Percentiles rank a stretch among this genome's conserved stretches.
These are phyloP conservation scores for Umbellularia californica DNA, from an alignment of 164 flowering plant genomes.

Conservation along the genomic window DNA sequence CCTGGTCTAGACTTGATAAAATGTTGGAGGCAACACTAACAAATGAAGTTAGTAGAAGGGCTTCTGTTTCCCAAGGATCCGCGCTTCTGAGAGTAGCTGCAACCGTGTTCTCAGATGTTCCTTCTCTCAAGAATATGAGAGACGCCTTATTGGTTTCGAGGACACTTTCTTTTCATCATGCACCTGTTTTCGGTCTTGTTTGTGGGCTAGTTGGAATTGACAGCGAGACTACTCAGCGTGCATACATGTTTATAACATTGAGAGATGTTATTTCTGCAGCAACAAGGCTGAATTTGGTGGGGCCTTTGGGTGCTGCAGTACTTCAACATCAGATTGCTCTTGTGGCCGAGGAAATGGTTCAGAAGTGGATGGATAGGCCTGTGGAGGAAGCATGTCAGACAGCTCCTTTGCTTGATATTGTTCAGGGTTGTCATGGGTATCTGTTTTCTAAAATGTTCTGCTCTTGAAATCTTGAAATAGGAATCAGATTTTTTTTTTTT, in stretches of 20 bases:
- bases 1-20: conserved; percentile 54
- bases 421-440: conserved; percentile 88
- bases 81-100: conserved; percentile 84
- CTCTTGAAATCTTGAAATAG: conserved; percentile 39
- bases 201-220: conserved; percentile 76
- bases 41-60: conserved; percentile 74
- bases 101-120: conserved; percentile 60
- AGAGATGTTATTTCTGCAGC: conserved; percentile 93
- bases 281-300: conserved; percentile 85
- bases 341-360: conserved; percentile 58
- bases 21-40: conserved; percentile 71
- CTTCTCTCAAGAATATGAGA: conserved; percentile 67
- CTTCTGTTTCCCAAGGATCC: conserved; percentile 84
- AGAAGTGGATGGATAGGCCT: conserved; percentile 64
- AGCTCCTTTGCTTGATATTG: conserved; percentile 69
- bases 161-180: conserved; percentile 64
- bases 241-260: conserved; percentile 83
- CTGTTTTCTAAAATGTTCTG: conserved; percentile 84
- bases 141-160: conserved; percentile 32
- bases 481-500: neutral
- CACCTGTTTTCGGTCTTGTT: conserved; percentile 84
- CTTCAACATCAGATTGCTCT: conserved; percentile 77
- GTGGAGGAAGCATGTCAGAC: conserved; percentile 87
- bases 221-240: conserved; percentile 56
- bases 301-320: conserved; percentile 79